A percentile compares a stretch with the other conserved stretches of the same genome.
Evolutionary conservation across 1,139 yeast species (phyloP).

Genomic region (Saccharomyces pastorianus): DNA sequence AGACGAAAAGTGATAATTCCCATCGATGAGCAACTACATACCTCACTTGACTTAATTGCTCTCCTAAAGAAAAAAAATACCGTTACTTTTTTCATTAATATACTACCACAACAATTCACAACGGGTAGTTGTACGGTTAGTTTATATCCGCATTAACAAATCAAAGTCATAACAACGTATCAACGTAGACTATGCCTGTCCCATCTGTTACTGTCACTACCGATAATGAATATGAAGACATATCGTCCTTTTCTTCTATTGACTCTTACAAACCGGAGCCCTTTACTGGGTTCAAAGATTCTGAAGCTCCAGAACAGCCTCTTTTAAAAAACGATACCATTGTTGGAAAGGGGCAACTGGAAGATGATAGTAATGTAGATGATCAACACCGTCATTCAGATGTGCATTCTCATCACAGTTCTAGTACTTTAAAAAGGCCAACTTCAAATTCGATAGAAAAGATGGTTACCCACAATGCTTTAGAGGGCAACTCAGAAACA

Average conservation of each 20-base stretch:
- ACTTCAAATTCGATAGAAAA: constrained; percentile 19
- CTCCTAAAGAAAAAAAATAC: background rate
- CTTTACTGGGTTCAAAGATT: constrained; percentile 14
- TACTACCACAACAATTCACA: background rate
- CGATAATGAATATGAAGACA: constrained; percentile 20
- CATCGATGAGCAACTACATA: background rate
- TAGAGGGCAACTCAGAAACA: constrained; percentile 21
- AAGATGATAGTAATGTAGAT: background rate
- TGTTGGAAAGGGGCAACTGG: background rate
- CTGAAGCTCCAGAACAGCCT: background rate
- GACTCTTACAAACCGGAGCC: constrained; percentile 26
- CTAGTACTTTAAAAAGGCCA: constrained; percentile 12
- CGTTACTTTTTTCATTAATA: background rate
- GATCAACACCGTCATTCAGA: constrained; percentile 3
- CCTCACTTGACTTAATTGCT: background rate
- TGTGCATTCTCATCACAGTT: constrained; percentile 14
- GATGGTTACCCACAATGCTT: constrained; percentile 18
- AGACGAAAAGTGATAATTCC: background rate
- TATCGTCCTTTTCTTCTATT: constrained; percentile 24
- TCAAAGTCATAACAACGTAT: background rate
- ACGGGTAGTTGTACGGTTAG: background rate
- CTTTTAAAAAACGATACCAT: constrained; percentile 2
- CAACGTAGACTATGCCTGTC: background rate
- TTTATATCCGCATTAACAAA: background rate
- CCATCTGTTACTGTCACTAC: constrained; percentile 3